These are phyloP conservation scores for Coemansia reversa DNA, from an alignment of 192 early-diverging fungal species.

Conservation along the genomic window DNA sequence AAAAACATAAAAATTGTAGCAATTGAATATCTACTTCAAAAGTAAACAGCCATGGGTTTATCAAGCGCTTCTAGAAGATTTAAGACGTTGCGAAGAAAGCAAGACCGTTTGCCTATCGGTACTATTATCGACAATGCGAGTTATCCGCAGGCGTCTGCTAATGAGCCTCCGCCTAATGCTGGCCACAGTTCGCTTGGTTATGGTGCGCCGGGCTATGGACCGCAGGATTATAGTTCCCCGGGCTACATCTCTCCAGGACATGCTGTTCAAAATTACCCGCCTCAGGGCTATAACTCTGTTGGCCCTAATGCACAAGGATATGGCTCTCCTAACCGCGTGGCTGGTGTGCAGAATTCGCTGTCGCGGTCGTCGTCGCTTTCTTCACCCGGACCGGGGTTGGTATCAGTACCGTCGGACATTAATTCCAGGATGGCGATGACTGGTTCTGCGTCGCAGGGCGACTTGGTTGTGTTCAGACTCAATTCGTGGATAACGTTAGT, in stretches of 20 bases:
- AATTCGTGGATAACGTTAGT: conserved; percentile 35
- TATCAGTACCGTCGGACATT: conserved; percentile 32
- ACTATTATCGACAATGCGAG: conserved; percentile 19
- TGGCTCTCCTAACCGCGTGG: not conserved
- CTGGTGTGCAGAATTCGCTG: not conserved
- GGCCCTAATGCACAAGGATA: not conserved
- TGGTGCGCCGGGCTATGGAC: not conserved
- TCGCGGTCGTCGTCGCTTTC: not conserved
- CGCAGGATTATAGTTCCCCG: not conserved
- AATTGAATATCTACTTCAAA: not conserved
- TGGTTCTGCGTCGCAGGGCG: conserved; percentile 34
- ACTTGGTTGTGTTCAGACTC: conserved; percentile 33
- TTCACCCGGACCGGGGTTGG: conserved; percentile 15
- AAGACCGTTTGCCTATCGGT: conserved; percentile 27
- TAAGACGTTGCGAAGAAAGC: conserved; percentile 25
- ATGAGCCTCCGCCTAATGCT: conserved; percentile 3
- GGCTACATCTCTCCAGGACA: not conserved
- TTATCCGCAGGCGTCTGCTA: not conserved
- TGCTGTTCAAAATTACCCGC: not conserved
- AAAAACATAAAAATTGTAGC: not conserved
- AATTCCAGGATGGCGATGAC: conserved; percentile 25
- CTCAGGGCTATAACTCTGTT: not conserved
- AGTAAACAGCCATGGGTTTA: conserved; percentile 5
- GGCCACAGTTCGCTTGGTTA: not conserved
- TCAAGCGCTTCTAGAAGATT: conserved; percentile 29